A percentile compares a stretch with the other conserved stretches of the same genome.
Conservation (phyloP, 257 asterid species). For the Solanum sejunctum region DNA sequence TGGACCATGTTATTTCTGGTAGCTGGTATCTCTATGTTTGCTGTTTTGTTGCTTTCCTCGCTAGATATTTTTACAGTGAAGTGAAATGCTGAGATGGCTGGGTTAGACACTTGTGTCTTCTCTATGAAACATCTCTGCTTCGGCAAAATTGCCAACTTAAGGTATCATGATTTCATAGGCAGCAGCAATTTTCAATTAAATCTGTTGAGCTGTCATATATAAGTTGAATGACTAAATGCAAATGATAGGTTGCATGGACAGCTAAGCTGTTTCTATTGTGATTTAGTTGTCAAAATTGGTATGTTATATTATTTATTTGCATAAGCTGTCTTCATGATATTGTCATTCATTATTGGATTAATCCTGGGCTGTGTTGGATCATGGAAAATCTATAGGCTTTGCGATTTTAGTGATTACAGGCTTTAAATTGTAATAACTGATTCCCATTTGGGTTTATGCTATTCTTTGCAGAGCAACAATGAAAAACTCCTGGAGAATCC, state of each 20-base stretch:
- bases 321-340: neutral
- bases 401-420: neutral
- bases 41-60: neutral
- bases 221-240: neutral
- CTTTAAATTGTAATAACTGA: neutral
- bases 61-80: neutral
- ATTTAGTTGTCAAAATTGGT: neutral
- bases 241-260: neutral
- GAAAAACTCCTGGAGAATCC: conserved; percentile 99
- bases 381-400: neutral
- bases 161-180: neutral
- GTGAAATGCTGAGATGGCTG: neutral
- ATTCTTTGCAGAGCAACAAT: conserved; percentile 84
- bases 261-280: neutral
- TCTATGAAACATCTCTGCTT: neutral
- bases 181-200: neutral
- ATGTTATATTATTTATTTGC: neutral
- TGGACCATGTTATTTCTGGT: neutral
- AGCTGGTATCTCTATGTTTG: neutral
- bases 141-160: neutral
- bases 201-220: neutral
- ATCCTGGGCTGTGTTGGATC: neutral
- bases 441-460: conserved; percentile 12
- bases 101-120: neutral
- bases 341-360: neutral